phyloP scores from a whole-genome alignment of 306 rosid genomes.

The Prunus padus region DNA sequence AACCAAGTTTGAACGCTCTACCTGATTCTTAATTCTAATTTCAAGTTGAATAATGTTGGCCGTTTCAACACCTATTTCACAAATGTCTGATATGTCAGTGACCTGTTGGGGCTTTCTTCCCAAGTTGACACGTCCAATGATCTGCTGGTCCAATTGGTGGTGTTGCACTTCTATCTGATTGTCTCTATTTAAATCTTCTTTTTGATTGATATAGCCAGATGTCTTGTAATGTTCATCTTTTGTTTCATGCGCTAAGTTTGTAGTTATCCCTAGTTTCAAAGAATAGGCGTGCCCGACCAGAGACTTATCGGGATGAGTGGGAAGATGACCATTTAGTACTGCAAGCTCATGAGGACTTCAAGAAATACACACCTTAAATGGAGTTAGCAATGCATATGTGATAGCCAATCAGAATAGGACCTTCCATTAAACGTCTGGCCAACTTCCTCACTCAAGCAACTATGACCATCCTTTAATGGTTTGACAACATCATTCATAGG shows the following conservation, averaged over 20 bases:
- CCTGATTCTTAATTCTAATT: conserved; percentile 38
- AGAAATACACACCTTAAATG: too few species aligned
- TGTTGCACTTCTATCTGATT: conserved; percentile 40
- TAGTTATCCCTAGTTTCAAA: conserved; percentile 32
- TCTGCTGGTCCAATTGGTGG: conserved; percentile 37
- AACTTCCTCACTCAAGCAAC: too few species aligned
- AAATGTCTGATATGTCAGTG: conserved; percentile 45
- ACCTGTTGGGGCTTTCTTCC: conserved; percentile 47
- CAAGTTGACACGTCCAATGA: conserved; percentile 27
- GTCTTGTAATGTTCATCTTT: conserved; percentile 28
- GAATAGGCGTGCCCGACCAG: too few species aligned
- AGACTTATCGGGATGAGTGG: too few species aligned
- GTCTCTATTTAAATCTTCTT: conserved; percentile 34
- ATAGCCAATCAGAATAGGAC: too few species aligned
- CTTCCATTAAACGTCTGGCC: too few species aligned
- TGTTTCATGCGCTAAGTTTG: conserved; percentile 32
- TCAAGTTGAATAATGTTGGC: conserved; percentile 37
- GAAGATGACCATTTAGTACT: too few species aligned
- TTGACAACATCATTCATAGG: too few species aligned
- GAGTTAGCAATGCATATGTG: too few species aligned
- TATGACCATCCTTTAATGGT: too few species aligned
- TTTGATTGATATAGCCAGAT: conserved; percentile 28
- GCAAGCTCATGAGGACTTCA: too few species aligned
- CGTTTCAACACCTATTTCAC: conserved; percentile 34
- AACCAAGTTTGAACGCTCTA: conserved; percentile 34